Base-by-base conservation (phyloP, 2,329 filamentous ascomycete genomes). In the Alternaria postmessia region DNA sequence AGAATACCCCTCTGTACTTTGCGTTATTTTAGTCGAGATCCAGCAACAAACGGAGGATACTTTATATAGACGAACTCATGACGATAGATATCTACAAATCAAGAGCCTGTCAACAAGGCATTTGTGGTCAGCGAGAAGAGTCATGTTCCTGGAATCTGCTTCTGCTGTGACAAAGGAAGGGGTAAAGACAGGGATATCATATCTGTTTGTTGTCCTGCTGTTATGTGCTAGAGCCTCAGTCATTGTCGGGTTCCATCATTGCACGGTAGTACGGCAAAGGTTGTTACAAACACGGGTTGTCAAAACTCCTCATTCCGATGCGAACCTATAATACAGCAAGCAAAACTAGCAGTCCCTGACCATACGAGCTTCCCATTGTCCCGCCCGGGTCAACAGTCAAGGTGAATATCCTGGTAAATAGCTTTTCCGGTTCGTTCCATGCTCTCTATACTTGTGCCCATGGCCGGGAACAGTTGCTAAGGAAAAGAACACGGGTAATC, bases 311-410 rank as follows among this genome's bases (percentile, higher is more conserved):
- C 51, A 59, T 75, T 69, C 56, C 62, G 61, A 71, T 67, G 63
- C 63, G 64, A 59, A 62, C 63, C 63, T 76, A 77, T 76, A 71
- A 70, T 77, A 76, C 74, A 76, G 69, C 70, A 65, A 68, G 62
- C 68, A 58, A 65, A 61, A 64, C 46, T 62, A 55, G 54, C 67
- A 63, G 58, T 61, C 47, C 57, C 56, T 56, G 59, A 62, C 62
- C 59, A 55, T 55, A 55, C 55, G 43, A 55, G 49, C 49, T 46
- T 51, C 28, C 42, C 38, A 51, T 47, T 18, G 54, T 51, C 51
- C 34, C 44, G 41, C 55, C 54, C 54, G 55, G 55, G 57, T 54
- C 57, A 57, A 53, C 48, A 56, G 61, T 57, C 57, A 64, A 62
- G 49, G 53, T 53, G 8, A 51, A 62, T 59, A 62, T 62, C 62